Evolutionary conservation across 148 eudicot species (phyloP), one percentile per base, ranked within the genome.

Genomic region (Camellia granthamiana): DNA sequence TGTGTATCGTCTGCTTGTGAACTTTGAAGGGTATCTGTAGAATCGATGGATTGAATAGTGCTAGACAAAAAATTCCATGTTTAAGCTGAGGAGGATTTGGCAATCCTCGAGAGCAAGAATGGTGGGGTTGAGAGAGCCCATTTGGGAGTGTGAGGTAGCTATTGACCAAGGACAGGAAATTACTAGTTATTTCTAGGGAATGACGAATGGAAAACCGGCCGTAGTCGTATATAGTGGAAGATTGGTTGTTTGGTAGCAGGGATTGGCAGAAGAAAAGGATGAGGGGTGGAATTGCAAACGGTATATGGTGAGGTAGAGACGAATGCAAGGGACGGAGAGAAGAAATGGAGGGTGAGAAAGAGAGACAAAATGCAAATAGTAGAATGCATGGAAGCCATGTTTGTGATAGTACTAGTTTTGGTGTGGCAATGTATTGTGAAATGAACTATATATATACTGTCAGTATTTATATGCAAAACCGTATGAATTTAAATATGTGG

Each of bases 101-200:
- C 86, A 84, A 61, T 84, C 86, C 30, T 81, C 59, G 14, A 84
- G 76, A 7, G 86, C 84, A 18, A 46, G 44, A 11, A 72, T 4
- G 16, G 75, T 54, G 18, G 18, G 75, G 2, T 13, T 21, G 58
- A 0, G 75, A 46, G 38, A 72, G 12, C 5, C 38, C 19, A 12
- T 21, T 21, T 46, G 38, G 21, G 75, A n/a, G 38, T 21, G 2
- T 49, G 59, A 72, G 75, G 75, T 72, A 72, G 1, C 21, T 19
- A 23, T 72, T 72, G 38, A 72, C 21, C 9, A 72, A 12, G 4
- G 75, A 52, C 15, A 72, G 75, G 59, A 72, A 49, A n/a, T 47
- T 51, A 3, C 8, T 1, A 19, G 75, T 54, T 21, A 23, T 16
- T 23, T 56, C 30, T 23, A 23, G 30, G 30, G 30, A 23, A 23